Evolutionary conservation across 768 basidiomycete species (phyloP), one percentile per base, ranked within the genome.

Genomic region (Gloeopeniophorella convolvens): DNA sequence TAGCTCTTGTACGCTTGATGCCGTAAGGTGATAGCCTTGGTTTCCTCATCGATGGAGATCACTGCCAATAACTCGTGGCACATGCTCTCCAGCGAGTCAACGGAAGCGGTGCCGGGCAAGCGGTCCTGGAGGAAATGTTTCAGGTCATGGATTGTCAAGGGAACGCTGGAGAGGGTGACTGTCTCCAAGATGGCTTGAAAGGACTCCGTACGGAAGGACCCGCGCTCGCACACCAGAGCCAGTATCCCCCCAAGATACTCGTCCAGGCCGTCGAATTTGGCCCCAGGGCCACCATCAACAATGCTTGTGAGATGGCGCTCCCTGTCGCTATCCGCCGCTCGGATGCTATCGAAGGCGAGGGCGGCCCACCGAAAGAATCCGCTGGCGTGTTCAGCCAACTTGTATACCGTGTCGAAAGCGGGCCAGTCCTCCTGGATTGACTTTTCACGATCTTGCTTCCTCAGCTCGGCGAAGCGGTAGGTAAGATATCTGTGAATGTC

Each of bases 351-450:
- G 10, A 54, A 32, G 1, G 51, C 55, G 9, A 31, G n/a, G 20
- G 39, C 39, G 10, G 51, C 55, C 55, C 55, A 56, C 21, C 18
- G 36, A 8, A 56, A 56, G 36, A 35, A 41, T 4, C 51, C 55
- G 6, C 27, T 28, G 2, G 55, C 33, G 33, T 43, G 36, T 3
- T 27, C 24, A 11, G 7, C 46, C 5, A 56, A 15, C 23, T 45
- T 42, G 15, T 7, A 33, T 5, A 54, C 33, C 5, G 47, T 33
- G 6, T 56, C 51, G 26, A 23, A 12, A 3, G 31, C 26, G 2
- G 55, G 55, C 55, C 51, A 56, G 21, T 23, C 4, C 9, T 40
- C 32, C 4, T 51, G 32, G 10, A 45, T 43, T 28, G 45, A 34
- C 18, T 16, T 39, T 20, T n/a, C n/a, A n/a, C n/a, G n/a, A n/a